phyloP scores from a whole-genome alignment of 2,329 filamentous ascomycete species.

The Aspergillus tanneri region DNA sequence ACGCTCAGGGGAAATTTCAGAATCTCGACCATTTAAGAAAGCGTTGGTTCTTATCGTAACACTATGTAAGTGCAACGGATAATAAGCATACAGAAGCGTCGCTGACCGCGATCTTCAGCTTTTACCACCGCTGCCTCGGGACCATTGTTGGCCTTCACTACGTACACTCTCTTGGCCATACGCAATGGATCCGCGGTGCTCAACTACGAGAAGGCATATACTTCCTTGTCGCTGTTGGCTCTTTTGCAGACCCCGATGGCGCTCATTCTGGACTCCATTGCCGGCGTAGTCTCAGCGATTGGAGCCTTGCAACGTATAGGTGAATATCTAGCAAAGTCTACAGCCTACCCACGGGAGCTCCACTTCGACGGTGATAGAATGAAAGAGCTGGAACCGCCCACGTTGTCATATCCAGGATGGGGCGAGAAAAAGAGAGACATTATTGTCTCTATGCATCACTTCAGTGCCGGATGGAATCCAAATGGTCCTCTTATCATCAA shows the following conservation, averaged over 20 bases:
- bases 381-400: no score
- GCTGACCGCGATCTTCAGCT: constrained; percentile 3
- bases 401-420: no score
- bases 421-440: neutral
- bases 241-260: constrained; percentile 2
- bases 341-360: no score
- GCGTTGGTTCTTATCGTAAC: constrained; percentile 4
- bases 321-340: neutral
- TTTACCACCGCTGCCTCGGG: constrained; percentile 6
- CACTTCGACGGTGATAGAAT: no score
- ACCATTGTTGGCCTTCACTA: constrained; percentile 12
- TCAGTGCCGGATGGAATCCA: neutral
- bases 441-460: constrained; percentile 1
- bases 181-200: neutral
- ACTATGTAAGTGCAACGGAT: neutral
- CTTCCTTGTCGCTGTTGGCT: constrained; percentile 1
- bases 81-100: neutral
- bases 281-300: neutral
- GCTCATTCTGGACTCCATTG: neutral
- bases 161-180: constrained; percentile 3
- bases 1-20: constrained; percentile 35
- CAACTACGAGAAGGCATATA: constrained; percentile 1
- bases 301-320: neutral
- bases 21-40: constrained; percentile 26
- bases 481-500: constrained; percentile 22